Evolutionary conservation across 2,329 filamentous ascomycete species (phyloP).

Genomic region (Exophiala xenobiotica): DNA sequence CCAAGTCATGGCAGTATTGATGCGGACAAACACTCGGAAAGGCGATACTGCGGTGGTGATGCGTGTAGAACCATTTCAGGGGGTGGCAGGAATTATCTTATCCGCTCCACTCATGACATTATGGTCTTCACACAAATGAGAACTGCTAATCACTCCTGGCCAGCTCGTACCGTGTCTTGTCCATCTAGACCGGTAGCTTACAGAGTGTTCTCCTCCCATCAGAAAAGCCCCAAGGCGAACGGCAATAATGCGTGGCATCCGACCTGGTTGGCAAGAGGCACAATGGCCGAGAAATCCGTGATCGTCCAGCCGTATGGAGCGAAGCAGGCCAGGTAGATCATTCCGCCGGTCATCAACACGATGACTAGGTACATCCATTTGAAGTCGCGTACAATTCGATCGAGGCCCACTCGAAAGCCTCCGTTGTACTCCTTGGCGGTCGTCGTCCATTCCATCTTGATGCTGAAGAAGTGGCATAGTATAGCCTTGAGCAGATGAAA

Average conservation of each 20-base stretch:
- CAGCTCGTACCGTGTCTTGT: too few relatives aligned
- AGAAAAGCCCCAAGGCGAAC: conserved; percentile 22
- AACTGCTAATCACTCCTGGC: too few relatives aligned
- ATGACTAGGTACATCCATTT: conserved; percentile 62
- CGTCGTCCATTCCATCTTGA: conserved; percentile 82
- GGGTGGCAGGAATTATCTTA: too few relatives aligned
- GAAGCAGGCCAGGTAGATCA: conserved; percentile 33
- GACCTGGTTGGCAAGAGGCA: conserved; percentile 55
- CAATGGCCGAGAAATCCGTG: conserved; percentile 58
- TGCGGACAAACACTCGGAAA: too few relatives aligned
- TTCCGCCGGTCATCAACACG: conserved; percentile 27
- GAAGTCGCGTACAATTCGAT: conserved; percentile 74
- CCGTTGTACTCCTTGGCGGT: conserved; percentile 80
- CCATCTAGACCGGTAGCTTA: too few relatives aligned
- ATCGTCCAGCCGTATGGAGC: conserved; percentile 57
- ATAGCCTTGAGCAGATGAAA: conserved; percentile 78
- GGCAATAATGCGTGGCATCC: conserved; percentile 28
- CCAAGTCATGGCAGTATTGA: too few relatives aligned
- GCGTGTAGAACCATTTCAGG: too few relatives aligned
- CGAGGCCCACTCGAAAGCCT: conserved; percentile 81
- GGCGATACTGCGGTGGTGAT: too few relatives aligned
- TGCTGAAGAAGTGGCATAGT: conserved; percentile 76
- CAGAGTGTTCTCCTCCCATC: too few relatives aligned
- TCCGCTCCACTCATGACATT: too few relatives aligned
- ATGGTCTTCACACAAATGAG: too few relatives aligned